Evolutionary conservation across 2,329 filamentous ascomycete genomes (phyloP).

Genomic region (Trichoderma sp.): DNA sequence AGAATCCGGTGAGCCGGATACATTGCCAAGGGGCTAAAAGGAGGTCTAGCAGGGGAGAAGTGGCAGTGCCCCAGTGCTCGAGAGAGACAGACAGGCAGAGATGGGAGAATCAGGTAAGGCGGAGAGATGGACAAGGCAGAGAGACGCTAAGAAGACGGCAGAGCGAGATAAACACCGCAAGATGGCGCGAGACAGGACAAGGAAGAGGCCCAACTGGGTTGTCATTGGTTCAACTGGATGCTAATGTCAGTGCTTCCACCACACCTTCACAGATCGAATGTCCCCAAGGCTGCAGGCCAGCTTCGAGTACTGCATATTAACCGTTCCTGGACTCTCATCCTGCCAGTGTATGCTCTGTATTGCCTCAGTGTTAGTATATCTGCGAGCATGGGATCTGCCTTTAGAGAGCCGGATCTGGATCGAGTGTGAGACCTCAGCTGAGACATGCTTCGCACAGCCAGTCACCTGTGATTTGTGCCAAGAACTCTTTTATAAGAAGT

Average conservation of each 20-base stretch:
- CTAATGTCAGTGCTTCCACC: not conserved
- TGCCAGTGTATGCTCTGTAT: not conserved
- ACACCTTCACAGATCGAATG: not conserved
- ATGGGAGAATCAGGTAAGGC: not conserved
- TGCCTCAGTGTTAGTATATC: not conserved
- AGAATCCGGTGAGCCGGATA: conserved; percentile 1
- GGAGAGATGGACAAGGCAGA: not conserved
- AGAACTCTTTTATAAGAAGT: not conserved
- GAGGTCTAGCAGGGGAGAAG: not conserved
- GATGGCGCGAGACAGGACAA: not conserved
- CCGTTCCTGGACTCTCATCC: too few relatives aligned
- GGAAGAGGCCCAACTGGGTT: not conserved
- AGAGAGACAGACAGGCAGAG: not conserved
- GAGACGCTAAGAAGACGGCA: not conserved
- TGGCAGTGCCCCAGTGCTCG: not conserved
- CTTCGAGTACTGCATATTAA: not conserved
- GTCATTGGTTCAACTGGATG: not conserved
- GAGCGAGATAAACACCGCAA: not conserved
- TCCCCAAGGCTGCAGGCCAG: not conserved
- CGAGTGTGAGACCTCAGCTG: not conserved
- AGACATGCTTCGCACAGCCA: not conserved
- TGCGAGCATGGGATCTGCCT: not conserved
- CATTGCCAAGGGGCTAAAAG: not conserved
- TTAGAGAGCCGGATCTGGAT: not conserved
- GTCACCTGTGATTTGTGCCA: not conserved